These are phyloP conservation scores for Leptographium radiaticola DNA, from an alignment of 2,329 filamentous ascomycete genomes.

Conservation along the genomic window DNA sequence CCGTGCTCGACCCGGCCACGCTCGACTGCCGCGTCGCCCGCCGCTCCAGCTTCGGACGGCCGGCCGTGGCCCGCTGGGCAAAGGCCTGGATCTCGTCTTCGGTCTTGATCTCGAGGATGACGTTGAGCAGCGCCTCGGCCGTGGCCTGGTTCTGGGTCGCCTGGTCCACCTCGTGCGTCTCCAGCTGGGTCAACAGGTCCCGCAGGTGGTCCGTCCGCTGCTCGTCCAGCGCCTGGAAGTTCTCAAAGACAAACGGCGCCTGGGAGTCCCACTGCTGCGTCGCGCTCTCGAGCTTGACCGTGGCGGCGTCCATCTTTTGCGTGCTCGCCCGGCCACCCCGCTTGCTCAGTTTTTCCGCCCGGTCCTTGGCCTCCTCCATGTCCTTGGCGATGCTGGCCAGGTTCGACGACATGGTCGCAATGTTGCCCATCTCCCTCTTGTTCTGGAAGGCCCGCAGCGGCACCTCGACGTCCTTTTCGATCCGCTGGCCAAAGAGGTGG, in stretches of 20 bases:
- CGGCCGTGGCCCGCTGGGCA: conserved; percentile 28
- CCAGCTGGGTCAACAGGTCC: conserved; percentile 80
- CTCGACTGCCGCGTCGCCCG: conserved; percentile 31
- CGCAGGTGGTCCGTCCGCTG: conserved; percentile 77
- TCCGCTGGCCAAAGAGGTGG: conserved; percentile 62
- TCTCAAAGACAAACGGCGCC: conserved; percentile 89
- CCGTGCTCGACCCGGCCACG: conserved; percentile 17
- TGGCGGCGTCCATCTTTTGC: conserved; percentile 64
- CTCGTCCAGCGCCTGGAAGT: conserved; percentile 82
- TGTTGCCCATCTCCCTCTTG: conserved; percentile 66
- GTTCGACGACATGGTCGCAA: conserved; percentile 72
- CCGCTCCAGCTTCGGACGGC: conserved; percentile 30
- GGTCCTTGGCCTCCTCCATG: conserved; percentile 71
- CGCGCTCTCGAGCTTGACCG: conserved; percentile 62
- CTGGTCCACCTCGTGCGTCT: conserved; percentile 84
- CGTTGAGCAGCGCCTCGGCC: conserved; percentile 68
- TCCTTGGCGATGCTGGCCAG: conserved; percentile 70
- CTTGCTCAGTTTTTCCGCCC: conserved; percentile 68
- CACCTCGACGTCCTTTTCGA: conserved; percentile 79
- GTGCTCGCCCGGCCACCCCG: conserved; percentile 67
- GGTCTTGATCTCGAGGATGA: conserved; percentile 76
- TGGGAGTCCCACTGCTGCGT: conserved; percentile 83
- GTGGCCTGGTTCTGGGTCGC: conserved; percentile 62
- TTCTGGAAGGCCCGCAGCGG: conserved; percentile 65
- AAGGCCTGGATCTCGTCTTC: conserved; percentile 76